Evolutionary conservation across 2,329 filamentous ascomycete species (phyloP).

Genomic region (Curvularia verruculosa): DNA sequence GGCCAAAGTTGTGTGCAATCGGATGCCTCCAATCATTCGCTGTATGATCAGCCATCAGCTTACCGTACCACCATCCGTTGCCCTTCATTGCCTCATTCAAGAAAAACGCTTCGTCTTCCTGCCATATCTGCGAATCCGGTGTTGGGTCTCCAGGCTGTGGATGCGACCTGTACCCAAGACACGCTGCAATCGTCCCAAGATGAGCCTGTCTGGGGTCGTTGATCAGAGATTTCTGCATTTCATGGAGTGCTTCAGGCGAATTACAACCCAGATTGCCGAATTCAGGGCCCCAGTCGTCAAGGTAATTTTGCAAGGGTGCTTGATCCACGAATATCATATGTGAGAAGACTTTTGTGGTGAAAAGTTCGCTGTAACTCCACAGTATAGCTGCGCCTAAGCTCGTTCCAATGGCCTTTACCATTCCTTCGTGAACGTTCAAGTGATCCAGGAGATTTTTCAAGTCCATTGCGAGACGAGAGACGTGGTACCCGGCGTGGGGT

Average conservation of each 20-base stretch:
- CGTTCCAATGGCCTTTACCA: slow-evolving; percentile 25
- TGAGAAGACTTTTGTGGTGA: slow-evolving; percentile 26
- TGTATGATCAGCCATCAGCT: slow-evolving; percentile 41
- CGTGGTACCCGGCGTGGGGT: slow-evolving; percentile 34
- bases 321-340: slow-evolving; percentile 40
- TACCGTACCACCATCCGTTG: slow-evolving; percentile 36
- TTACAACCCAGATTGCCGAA: slow-evolving; percentile 34
- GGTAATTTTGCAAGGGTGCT: slow-evolving; percentile 35
- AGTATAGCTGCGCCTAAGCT: slow-evolving; percentile 33
- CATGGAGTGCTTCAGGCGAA: slow-evolving; percentile 17
- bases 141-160: slow-evolving; percentile 24
- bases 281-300: slow-evolving; percentile 30
- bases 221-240: slow-evolving; percentile 23
- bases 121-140: slow-evolving; percentile 19
- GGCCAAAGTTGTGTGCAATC: slow-evolving; percentile 29
- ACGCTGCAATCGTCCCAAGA: slow-evolving; percentile 29
- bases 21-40: slow-evolving; percentile 34
- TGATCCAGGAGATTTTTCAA: slow-evolving; percentile 32
- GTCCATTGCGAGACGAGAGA: slow-evolving; percentile 36
- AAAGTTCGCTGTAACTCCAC: slow-evolving; percentile 38
- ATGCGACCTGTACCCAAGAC: slow-evolving; percentile 32
- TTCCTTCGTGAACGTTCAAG: slow-evolving; percentile 16
- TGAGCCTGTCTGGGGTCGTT: slow-evolving; percentile 24
- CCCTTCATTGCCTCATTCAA: slow-evolving; percentile 31
- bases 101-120: slow-evolving; percentile 36